These are phyloP conservation scores for Yarrowia alimentaria DNA, from an alignment of 805 yeast genomes.

Conservation along the genomic window DNA sequence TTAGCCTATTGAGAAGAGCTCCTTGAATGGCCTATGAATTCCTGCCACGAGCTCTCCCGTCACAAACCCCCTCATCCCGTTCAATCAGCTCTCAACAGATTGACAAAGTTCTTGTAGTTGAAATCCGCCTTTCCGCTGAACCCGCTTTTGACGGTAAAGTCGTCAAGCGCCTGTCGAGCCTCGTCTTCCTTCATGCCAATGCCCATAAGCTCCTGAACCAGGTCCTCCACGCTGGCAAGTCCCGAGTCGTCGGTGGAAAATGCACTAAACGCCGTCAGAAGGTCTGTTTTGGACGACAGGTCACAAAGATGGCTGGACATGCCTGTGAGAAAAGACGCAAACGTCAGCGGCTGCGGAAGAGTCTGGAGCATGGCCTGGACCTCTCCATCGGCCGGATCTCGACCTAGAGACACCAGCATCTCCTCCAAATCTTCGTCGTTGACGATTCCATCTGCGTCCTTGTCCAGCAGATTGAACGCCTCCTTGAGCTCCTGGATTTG, in stretches of 20 bases:
- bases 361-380: conserved; percentile 51
- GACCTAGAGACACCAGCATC: conserved; percentile 46
- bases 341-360: conserved; percentile 48
- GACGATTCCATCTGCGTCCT: conserved; percentile 66
- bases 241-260: conserved; percentile 44
- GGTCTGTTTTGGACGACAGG: conserved; percentile 52
- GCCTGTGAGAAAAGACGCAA: conserved; percentile 62
- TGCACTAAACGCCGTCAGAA: conserved; percentile 58
- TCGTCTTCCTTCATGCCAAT: conserved; percentile 45
- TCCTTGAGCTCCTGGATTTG: conserved; percentile 68
- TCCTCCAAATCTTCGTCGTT: conserved; percentile 43
- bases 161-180: conserved; percentile 49
- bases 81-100: conserved; percentile 31
- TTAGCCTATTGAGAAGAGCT: too few relatives aligned
- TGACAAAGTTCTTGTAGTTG: conserved; percentile 59
- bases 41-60: too few relatives aligned
- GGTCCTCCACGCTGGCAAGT: conserved; percentile 50
- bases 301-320: conserved; percentile 57
- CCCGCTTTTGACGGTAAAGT: conserved; percentile 53
- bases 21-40: too few relatives aligned
- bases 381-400: conserved; percentile 44
- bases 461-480: conserved; percentile 77
- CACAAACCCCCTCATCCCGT: too few relatives aligned
- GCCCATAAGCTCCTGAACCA: conserved; percentile 52
- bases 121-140: conserved; percentile 55